Base-by-base conservation (phyloP, 2,329 filamentous ascomycete species). In the Cordyceps fumosorosea region DNA sequence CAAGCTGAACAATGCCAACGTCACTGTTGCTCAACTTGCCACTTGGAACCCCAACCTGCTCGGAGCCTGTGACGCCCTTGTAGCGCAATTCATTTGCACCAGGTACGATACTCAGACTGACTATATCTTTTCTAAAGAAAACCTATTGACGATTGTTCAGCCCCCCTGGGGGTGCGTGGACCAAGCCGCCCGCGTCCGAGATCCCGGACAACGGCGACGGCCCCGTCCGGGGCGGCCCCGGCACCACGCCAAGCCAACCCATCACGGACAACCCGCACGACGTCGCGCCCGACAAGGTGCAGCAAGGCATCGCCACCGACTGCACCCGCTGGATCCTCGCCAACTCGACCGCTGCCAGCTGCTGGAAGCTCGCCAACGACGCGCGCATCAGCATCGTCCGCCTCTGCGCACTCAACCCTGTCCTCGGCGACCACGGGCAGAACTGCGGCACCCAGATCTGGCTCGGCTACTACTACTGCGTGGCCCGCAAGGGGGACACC, bases 391-490 rank as follows among this genome's bases (percentile, higher is more conserved):
- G 22, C 65, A 59, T 8, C 63, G 47, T 18, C 60, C 62, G 18
- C 56, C 62, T n/a, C 62, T 65, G 24, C 54, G 62, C 60, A 48
- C 62, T 59, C 64, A 66, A 68, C 52, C 53, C 65, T 16, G 65
- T 68, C 32, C 57, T 68, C 4, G 66, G 65, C n/a, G 20, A 48
- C 1, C 47, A 61, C 20, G 68, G 71, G 12, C 64, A 63, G n/a
- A 68, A 72, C 55, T 72, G 71, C 52, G 59, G 56, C 37, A 67
- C 63, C 16, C 52, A 59, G n/a, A 63, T 70, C 48, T 69, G 65
- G 68, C 54, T 64, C 1, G 56, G 57, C 12, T 66, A 72, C 26
- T 66, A 64, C n/a, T 71, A 72, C 63, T 71, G 69, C 55, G 62
- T 70, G 24, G 51, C 20, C 6, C 16, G 47, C 40, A 24, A 24